Evolutionary conservation across 345 rosid species (phyloP).

Genomic region (Abelmoschus esculentus): DNA sequence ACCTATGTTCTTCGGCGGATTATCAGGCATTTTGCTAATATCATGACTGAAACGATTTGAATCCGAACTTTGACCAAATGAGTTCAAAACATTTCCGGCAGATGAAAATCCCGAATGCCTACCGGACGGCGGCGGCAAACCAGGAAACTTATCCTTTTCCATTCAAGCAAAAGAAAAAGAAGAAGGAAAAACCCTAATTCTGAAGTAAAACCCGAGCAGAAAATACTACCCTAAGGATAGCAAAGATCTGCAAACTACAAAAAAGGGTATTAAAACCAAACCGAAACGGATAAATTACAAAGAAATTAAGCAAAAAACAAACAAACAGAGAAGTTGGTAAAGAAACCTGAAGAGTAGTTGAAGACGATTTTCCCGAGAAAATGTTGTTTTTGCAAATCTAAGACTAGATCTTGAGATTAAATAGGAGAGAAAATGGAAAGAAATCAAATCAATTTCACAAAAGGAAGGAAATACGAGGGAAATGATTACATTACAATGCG

Average conservation of each 20-base stretch:
- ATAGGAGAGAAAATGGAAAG: not conserved
- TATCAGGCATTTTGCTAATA: too few species aligned
- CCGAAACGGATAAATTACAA: not conserved
- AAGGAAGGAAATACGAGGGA: not conserved
- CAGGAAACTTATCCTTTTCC: constrained; percentile 57
- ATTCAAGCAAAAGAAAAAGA: constrained; percentile 13
- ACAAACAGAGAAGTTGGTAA: not conserved
- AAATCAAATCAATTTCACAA: not conserved
- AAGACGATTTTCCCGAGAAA: not conserved
- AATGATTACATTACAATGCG: not conserved
- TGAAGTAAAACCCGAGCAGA: not conserved
- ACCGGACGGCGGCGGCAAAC: too few species aligned
- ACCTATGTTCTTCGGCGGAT: too few species aligned
- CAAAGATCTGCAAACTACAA: not conserved
- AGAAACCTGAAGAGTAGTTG: not conserved
- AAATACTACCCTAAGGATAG: not conserved
- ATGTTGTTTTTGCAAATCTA: not conserved
- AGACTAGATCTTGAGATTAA: not conserved
- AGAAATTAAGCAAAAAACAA: not conserved
- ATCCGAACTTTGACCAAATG: too few species aligned
- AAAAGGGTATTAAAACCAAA: not conserved
- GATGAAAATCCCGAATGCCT: too few species aligned
- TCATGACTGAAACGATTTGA: too few species aligned
- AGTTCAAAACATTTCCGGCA: too few species aligned
- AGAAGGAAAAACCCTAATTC: not conserved